Conservation (phyloP, 2,329 filamentous ascomycete species). For the Alternaria consortialis region DNA sequence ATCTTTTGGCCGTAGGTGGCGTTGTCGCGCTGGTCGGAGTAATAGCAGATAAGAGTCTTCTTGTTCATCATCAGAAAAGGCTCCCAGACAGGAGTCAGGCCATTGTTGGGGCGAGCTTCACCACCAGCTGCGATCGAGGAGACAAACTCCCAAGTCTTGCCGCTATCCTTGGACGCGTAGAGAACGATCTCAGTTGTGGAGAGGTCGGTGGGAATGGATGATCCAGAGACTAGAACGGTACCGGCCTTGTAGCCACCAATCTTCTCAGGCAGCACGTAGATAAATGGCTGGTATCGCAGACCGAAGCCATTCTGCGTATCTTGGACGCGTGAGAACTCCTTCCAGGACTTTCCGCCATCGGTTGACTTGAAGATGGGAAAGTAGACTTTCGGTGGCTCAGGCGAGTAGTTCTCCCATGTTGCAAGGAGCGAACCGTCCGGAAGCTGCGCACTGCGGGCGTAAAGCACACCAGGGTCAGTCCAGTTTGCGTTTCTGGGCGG, state of each 20-base stretch:
- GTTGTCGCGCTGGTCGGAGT: slow-evolving; percentile 74
- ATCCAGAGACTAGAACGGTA: slow-evolving; percentile 70
- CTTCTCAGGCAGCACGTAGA: slow-evolving; percentile 68
- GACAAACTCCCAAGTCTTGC: slow-evolving; percentile 71
- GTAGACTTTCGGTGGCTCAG: slow-evolving; percentile 55
- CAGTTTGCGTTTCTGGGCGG: slow-evolving; percentile 54
- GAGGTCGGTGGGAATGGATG: slow-evolving; percentile 66
- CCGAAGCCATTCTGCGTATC: slow-evolving; percentile 74
- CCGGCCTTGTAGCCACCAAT: slow-evolving; percentile 68
- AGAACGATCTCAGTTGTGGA: slow-evolving; percentile 73
- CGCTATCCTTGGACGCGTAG: slow-evolving; percentile 70
- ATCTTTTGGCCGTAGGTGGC: slow-evolving; percentile 71
- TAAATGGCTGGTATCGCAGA: slow-evolving; percentile 72
- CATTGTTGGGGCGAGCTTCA: slow-evolving; percentile 69
- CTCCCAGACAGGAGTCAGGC: slow-evolving; percentile 75
- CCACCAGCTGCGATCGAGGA: slow-evolving; percentile 71
- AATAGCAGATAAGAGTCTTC: slow-evolving; percentile 70
- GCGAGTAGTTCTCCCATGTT: slow-evolving; percentile 65
- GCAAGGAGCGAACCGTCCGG: slow-evolving; percentile 58
- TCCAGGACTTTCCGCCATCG: slow-evolving; percentile 65
- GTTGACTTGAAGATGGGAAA: slow-evolving; percentile 59
- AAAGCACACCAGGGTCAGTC: slow-evolving; percentile 59
- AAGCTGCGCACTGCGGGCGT: slow-evolving; percentile 61
- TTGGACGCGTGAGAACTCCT: slow-evolving; percentile 67
- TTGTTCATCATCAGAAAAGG: slow-evolving; percentile 71